A percentile compares a stretch with the other conserved stretches of the same genome.
phyloP scores from a whole-genome alignment of 2,329 filamentous ascomycete genomes.

The Nemania sp. region DNA sequence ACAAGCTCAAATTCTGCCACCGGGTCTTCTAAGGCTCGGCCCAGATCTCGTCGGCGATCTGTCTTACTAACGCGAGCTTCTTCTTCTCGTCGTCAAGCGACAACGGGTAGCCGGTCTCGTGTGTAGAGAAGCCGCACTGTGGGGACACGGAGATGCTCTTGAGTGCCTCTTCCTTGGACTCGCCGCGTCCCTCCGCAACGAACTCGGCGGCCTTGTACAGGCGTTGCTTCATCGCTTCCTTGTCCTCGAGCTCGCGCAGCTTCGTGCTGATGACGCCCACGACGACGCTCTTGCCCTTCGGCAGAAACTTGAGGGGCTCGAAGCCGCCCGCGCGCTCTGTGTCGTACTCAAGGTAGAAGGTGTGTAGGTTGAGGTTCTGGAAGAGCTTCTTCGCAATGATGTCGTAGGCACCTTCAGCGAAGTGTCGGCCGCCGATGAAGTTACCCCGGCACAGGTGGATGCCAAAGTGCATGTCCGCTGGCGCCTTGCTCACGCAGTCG shows the following conservation, averaged over 20 bases:
- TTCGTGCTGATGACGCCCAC: constrained; percentile 67
- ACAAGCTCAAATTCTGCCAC: no score
- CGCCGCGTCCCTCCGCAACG: constrained; percentile 67
- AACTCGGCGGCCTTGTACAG: constrained; percentile 66
- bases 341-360: constrained; percentile 72
- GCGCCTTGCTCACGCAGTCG: constrained; percentile 64
- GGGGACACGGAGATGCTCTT: constrained; percentile 70
- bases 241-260: constrained; percentile 62
- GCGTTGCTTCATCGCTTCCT: constrained; percentile 63
- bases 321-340: constrained; percentile 67
- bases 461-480: constrained; percentile 73
- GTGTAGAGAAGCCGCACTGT: constrained; percentile 75
- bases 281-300: constrained; percentile 64
- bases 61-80: constrained; percentile 71
- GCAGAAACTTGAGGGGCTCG: constrained; percentile 64
- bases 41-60: constrained; percentile 76
- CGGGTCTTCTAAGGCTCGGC: constrained; percentile 49
- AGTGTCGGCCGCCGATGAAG: constrained; percentile 68
- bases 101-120: constrained; percentile 72
- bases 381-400: constrained; percentile 69
- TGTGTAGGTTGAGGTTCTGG: constrained; percentile 63
- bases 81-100: constrained; percentile 70
- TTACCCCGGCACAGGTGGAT: constrained; percentile 75
- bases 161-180: constrained; percentile 68
- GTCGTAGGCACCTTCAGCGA: constrained; percentile 69